phyloP scores from a whole-genome alignment of 2,329 filamentous ascomycete genomes.

The Passalora sequoiae region DNA sequence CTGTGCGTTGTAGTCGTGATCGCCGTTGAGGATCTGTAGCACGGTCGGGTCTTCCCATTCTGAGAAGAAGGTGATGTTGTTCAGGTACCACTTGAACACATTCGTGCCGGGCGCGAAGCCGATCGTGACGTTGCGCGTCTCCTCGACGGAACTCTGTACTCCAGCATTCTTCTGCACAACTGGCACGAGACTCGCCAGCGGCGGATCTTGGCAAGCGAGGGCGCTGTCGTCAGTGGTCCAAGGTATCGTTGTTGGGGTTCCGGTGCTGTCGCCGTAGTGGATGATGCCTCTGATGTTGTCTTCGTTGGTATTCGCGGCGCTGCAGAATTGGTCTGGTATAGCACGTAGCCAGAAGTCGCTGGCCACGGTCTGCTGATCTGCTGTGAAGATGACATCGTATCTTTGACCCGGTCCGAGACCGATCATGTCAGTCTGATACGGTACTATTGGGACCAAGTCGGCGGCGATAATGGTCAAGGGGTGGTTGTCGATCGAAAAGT shows the following conservation, averaged over 20 bases:
- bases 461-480: constrained; percentile 29
- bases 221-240: constrained; percentile 22
- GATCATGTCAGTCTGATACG: constrained; percentile 22
- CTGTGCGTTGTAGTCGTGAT: constrained; percentile 29
- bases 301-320: constrained; percentile 30
- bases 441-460: constrained; percentile 32
- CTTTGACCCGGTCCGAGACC: constrained; percentile 34
- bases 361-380: constrained; percentile 26
- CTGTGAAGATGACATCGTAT: constrained; percentile 36
- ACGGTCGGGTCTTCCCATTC: constrained; percentile 38
- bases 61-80: constrained; percentile 36
- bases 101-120: not conserved
- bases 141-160: not conserved
- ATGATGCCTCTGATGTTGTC: constrained; percentile 31
- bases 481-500: constrained; percentile 32
- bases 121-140: not conserved
- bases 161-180: constrained; percentile 2
- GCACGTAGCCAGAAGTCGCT: constrained; percentile 33
- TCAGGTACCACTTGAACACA: constrained; percentile 35
- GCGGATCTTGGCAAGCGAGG: not conserved
- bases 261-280: constrained; percentile 31
- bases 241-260: constrained; percentile 31
- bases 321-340: constrained; percentile 38
- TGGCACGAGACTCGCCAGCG: not conserved
- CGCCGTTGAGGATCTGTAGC: constrained; percentile 30